A percentile compares a stretch with the other conserved stretches of the same genome.
Conservation (phyloP, 1,139 yeast species). For the Starmera stellimalicola region DNA sequence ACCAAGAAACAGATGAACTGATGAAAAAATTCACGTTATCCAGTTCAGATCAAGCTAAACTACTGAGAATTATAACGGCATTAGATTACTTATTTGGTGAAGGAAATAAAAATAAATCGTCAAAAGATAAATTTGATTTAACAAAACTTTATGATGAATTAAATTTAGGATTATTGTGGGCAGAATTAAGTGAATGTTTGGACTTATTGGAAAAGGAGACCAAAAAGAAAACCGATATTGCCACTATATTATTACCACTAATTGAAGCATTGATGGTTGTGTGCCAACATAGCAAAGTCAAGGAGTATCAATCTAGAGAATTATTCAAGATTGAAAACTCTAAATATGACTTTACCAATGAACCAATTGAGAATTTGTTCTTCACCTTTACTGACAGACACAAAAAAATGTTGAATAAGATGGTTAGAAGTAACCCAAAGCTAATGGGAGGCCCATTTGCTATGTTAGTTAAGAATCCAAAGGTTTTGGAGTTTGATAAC, state of each 20-base stretch:
- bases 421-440: conserved; percentile 87
- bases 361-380: conserved; percentile 72
- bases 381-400: conserved; percentile 87
- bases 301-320: conserved; percentile 53
- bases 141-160: conserved; percentile 57
- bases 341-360: conserved; percentile 57
- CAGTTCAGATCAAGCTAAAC: conserved; percentile 80
- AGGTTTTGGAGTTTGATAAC: conserved; percentile 89
- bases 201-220: conserved; percentile 42
- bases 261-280: conserved; percentile 94
- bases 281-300: conserved; percentile 76
- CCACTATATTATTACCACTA: conserved; percentile 75
- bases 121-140: conserved; percentile 31
- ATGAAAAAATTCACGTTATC: conserved; percentile 69
- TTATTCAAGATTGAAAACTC: conserved; percentile 49
- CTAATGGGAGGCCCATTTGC: conserved; percentile 96
- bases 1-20: conserved; percentile 41
- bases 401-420: conserved; percentile 78
- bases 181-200: conserved; percentile 71
- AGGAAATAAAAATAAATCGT: conserved; percentile 17
- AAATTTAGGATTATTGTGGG: conserved; percentile 78
- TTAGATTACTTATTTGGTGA: conserved; percentile 63
- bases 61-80: conserved; percentile 78
- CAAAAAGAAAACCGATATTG: conserved; percentile 46
- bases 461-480: conserved; percentile 79